Evolutionary conservation across 2,329 filamentous ascomycete genomes (phyloP), one percentile per base, ranked within the genome.

Genomic region (Tolypocladium nubicola): DNA sequence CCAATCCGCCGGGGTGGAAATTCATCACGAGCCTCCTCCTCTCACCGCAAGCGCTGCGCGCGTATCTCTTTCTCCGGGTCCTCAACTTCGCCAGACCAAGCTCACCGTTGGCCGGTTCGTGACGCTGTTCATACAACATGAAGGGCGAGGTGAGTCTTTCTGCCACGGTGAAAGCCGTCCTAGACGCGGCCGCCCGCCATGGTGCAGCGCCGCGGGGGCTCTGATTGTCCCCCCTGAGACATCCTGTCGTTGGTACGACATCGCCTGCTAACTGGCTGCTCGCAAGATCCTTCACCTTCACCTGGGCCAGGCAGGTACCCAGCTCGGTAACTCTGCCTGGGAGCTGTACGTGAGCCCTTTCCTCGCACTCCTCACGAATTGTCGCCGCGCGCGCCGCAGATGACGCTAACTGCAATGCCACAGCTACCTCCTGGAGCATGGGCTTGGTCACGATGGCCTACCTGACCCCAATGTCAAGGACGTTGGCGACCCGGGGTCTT

Each of bases 301-400:
- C 71, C 72, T 84, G 67, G 82, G 82, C 72, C 82, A 88, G 79
- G 85, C 86, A 76, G 86, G 85, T 75, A 83, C 79, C 70, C 85
- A 88, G 82, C 83, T 88, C 62, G 86, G 85, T 69, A 87, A 87
- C 79, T 86, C 83, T 70, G 85, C 86, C 66, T 88, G 85, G 85
- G 85, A 88, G 76, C 84, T 88, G 85, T 88, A 81, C 70, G 85
- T 77, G 62, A 57, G 64, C 68, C 66, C 67, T 56, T 65, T 61
- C 62, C 58, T 50, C 35, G 37, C 53, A 47, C 49, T 40, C 55
- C 33, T 23, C 50, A 58, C 55, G 16, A 41, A 57, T 55, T 9
- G 4, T 40, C 38, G 39, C 39, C 30, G 19, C 30, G 14, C 47
- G 11, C 10, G 4, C 38, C 21, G 13, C 14, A 41, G 21, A 16